phyloP scores from a whole-genome alignment of 768 basidiomycete genomes.

The Suillus cothurnatus region DNA sequence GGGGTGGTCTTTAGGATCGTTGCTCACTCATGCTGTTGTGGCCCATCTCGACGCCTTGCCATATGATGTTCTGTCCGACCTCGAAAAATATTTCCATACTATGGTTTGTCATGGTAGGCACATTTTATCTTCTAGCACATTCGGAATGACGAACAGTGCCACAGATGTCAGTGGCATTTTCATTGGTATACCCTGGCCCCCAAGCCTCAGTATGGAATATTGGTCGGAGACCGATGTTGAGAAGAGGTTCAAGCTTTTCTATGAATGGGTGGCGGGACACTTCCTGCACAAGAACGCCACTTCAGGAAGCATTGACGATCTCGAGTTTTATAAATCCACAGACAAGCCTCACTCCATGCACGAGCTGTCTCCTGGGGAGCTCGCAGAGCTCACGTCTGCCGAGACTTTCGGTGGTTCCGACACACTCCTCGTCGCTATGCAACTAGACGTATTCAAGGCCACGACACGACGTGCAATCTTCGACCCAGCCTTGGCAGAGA shows the following conservation, averaged over 20 bases:
- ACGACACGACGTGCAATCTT: constrained; percentile 13
- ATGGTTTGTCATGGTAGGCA: constrained; percentile 11
- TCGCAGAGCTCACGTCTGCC: constrained; percentile 5
- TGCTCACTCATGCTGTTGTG: constrained; percentile 8
- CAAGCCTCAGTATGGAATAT: not conserved
- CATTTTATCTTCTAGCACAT: not conserved
- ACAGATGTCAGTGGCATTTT: not conserved
- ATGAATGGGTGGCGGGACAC: constrained; percentile 3
- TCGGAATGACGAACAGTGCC: not conserved
- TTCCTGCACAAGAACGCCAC: constrained; percentile 1
- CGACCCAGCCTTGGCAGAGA: constrained; percentile 6
- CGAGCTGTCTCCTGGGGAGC: constrained; percentile 5
- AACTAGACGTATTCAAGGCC: not conserved
- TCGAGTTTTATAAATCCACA: constrained; percentile 2
- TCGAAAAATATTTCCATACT: constrained; percentile 10
- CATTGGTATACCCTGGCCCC: not conserved
- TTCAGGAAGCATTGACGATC: constrained; percentile 7
- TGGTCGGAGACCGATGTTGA: not conserved
- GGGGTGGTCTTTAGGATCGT: constrained; percentile 15
- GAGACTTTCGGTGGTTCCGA: constrained; percentile 8
- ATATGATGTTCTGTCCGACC: constrained; percentile 2
- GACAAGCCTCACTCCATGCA: constrained; percentile 2
- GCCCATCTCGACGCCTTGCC: constrained; percentile 12
- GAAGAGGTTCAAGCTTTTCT: constrained; percentile 5
- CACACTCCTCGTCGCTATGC: not conserved